Evolutionary conservation across 164 flowering plant genomes (phyloP).

Genomic region (Akebia trifoliata): DNA sequence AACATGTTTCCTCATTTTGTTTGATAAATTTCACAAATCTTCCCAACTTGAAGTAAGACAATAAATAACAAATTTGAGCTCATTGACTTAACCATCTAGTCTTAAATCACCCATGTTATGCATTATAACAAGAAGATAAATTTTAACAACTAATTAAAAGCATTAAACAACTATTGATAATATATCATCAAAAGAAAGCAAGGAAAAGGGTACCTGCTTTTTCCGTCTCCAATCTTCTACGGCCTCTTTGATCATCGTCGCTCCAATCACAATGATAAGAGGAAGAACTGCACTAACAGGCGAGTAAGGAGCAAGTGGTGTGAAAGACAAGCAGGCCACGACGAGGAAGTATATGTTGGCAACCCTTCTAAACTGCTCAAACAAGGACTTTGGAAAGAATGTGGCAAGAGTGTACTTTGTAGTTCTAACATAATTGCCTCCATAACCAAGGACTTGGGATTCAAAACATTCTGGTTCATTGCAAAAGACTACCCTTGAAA

Average conservation of each 20-base stretch:
- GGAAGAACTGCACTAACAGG: conserved; percentile 59
- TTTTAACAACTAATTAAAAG: neutral
- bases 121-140: too few species aligned
- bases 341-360: conserved; percentile 74
- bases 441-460: conserved; percentile 35
- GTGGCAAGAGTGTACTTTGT: conserved; percentile 67
- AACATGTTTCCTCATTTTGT: too few species aligned
- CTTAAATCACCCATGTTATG: neutral
- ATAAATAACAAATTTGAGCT: neutral
- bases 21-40: neutral
- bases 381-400: conserved; percentile 74
- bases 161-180: neutral
- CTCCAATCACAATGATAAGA: conserved; percentile 59
- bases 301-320: conserved; percentile 61
- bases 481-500: conserved; percentile 63
- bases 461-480: conserved; percentile 56
- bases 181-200: neutral
- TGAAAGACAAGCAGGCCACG: conserved; percentile 54
- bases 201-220: conserved; percentile 44
- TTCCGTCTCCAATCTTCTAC: conserved; percentile 76
- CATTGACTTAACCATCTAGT: neutral
- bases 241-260: conserved; percentile 69
- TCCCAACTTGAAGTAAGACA: neutral
- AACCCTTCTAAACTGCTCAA: conserved; percentile 82
- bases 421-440: conserved; percentile 58